Base-by-base conservation (phyloP, 2,329 filamentous ascomycete species). In the Didymella segeticola region DNA sequence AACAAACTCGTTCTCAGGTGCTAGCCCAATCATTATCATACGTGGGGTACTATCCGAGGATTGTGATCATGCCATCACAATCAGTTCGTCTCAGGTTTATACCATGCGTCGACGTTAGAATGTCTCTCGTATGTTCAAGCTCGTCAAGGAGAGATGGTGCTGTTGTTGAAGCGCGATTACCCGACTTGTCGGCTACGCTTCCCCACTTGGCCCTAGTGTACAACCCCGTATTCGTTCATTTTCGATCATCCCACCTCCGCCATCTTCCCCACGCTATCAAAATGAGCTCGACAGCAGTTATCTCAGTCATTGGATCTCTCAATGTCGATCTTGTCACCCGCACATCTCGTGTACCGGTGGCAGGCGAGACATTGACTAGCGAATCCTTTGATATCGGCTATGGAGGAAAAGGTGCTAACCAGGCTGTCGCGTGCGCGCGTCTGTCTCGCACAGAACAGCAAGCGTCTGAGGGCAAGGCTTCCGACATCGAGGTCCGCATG, bases 351-450 rank as follows among this genome's bases (percentile, higher is more conserved):
- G 86, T 96, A 59, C 93, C 95, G 1, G 79, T 83, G 1, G 87
- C 89, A 1, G 95, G 93, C 62, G 93, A 99, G 78, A 98, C 93
- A 2, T 82, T 98, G 45, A 93, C 90, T 2, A 85, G 91, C 41
- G 86, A 80, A 61, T 86, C 86, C 17, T 96, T 96, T 78, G 83
- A 83, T 69, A 91, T 88, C 29, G 92, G 89, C 36, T 88, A 89
- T 25, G 95, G 93, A 66, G 93, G 95, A 52, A 99, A 99, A 78
- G 93, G 93, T 60, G 92, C 93, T 56, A 98, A 98, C 79, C 93
- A 98, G 79, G 93, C 92, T 55, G 90, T 96, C 50, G 91, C 92
- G 20, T 92, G 89, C 77, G 90, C 88, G 43, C 90, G 93, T 59
- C 84, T 96, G 43, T 95, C 90, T 1, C 84, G 89, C 23, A 79